Evolutionary conservation across 2,329 filamentous ascomycete genomes (phyloP).

Genomic region (Verticillium longisporum): DNA sequence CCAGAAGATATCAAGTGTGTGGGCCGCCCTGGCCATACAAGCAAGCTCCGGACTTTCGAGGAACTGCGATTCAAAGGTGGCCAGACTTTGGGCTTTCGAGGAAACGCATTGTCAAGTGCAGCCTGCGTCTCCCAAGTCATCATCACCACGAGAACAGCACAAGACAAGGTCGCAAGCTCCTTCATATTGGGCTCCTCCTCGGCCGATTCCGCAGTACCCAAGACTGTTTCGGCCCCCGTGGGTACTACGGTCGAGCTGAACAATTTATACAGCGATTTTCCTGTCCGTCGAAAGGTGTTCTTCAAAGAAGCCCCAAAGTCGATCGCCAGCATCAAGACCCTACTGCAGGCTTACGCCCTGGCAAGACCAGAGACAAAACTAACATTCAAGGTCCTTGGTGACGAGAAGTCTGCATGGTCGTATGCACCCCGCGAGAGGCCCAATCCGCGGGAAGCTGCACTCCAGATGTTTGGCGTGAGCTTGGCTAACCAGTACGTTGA

Average conservation of each 20-base stretch:
- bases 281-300: constrained; percentile 55
- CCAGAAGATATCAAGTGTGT: constrained; percentile 53
- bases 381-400: constrained; percentile 50
- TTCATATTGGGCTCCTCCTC: constrained; percentile 32
- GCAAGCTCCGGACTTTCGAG: constrained; percentile 60
- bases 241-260: constrained; percentile 61
- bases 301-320: constrained; percentile 52
- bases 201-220: constrained; percentile 33
- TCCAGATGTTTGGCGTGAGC: constrained; percentile 55
- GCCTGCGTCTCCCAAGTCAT: constrained; percentile 52
- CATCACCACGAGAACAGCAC: constrained; percentile 57
- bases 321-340: constrained; percentile 48
- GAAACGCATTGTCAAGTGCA: constrained; percentile 63
- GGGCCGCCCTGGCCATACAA: constrained; percentile 64
- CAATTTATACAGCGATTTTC: constrained; percentile 52
- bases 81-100: constrained; percentile 66
- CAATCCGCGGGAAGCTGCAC: constrained; percentile 48
- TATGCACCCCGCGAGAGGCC: constrained; percentile 51
- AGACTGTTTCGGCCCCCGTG: constrained; percentile 44
- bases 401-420: constrained; percentile 45
- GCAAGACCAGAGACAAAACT: constrained; percentile 58
- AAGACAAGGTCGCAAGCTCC: constrained; percentile 50
- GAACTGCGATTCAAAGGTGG: constrained; percentile 53
- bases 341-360: constrained; percentile 59
- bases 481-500: constrained; percentile 48